Percentiles rank a stretch among this genome's conserved stretches.
These are phyloP conservation scores for Monotropa hypopitys DNA, from an alignment of 179 eudicot species.

Conservation along the genomic window DNA sequence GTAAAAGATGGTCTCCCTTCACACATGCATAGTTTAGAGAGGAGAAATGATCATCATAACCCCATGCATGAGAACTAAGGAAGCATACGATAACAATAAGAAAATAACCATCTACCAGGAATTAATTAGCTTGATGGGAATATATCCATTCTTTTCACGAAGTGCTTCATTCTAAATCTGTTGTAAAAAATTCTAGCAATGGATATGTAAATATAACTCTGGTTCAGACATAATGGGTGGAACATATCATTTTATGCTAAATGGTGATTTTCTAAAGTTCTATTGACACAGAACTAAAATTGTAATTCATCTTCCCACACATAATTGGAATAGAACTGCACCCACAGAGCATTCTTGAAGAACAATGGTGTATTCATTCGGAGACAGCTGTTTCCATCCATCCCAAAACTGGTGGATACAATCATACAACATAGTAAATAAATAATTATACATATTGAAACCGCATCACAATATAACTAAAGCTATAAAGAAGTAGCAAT, in stretches of 20 bases:
- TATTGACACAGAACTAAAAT: too few species aligned
- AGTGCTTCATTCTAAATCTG: too few species aligned
- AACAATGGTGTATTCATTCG: not conserved
- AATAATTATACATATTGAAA: not conserved
- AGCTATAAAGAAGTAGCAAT: not conserved
- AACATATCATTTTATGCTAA: not conserved
- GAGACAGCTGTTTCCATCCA: not conserved
- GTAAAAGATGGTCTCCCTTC: slow-evolving; percentile 77
- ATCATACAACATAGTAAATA: not conserved
- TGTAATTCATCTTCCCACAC: not conserved
- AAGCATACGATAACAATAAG: not conserved
- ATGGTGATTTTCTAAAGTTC: not conserved
- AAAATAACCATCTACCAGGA: not conserved
- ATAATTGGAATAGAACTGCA: not conserved
- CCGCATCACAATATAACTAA: not conserved
- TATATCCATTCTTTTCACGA: not conserved
- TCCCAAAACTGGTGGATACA: not conserved
- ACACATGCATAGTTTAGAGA: slow-evolving; percentile 13
- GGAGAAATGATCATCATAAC: not conserved
- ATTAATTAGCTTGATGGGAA: not conserved
- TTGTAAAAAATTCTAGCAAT: not conserved
- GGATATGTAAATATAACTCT: not conserved
- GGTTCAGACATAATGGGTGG: not conserved
- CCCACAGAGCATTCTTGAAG: not conserved
- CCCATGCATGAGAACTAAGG: slow-evolving; percentile 1